Evolutionary conservation across 208 protist genomes (phyloP), one percentile per base, ranked within the genome.

Genomic region (Porcisia hertigi): DNA sequence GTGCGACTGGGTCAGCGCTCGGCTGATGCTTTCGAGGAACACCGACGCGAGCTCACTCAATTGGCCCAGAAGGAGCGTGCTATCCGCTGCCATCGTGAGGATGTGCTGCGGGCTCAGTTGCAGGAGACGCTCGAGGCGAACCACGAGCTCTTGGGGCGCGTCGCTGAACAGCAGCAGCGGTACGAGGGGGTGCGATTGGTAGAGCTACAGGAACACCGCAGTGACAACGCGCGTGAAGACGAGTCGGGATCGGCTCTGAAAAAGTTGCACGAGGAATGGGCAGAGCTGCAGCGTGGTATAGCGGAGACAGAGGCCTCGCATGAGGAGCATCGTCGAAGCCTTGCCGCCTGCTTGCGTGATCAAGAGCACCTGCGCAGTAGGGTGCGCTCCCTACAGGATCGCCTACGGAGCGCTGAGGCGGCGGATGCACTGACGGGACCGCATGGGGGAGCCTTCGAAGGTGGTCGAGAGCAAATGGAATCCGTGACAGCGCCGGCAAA

Each of bases 41-140:
- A 97, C 84, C 87, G 93, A 0, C 74, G 80, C 53, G 90, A 97
- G 52, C 79, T 97, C 34, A 90, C 84, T 23, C 85, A 86, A 47
- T 85, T 97, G 12, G 65, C 76, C 47, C 86, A 92, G 60, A 93
- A 88, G 74, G 89, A 94, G 75, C 89, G 85, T 5, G 89, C 88
- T 59, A 74, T 93, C 6, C 80, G 82, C n/a, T 64, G 73, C 12
- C 77, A 81, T 9, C 70, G 79, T 53, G 89, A 95, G 75, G 89
- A 94, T 34, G 67, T 62, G n/a, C 82, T 95, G 69, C 87, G 88
- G 2, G 57, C 45, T 20, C 79, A 90, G 72, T 70, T 96, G n/a
- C 62, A 84, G 57, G 73, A 80, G 36, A 73, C 81, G 23, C 58
- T 86, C 52, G 39, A 45, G 53, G 75, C 43, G 11, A 84, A 90